phyloP scores from a whole-genome alignment of 1,284 basidiomycete species.

The Peniophora sp. region DNA sequence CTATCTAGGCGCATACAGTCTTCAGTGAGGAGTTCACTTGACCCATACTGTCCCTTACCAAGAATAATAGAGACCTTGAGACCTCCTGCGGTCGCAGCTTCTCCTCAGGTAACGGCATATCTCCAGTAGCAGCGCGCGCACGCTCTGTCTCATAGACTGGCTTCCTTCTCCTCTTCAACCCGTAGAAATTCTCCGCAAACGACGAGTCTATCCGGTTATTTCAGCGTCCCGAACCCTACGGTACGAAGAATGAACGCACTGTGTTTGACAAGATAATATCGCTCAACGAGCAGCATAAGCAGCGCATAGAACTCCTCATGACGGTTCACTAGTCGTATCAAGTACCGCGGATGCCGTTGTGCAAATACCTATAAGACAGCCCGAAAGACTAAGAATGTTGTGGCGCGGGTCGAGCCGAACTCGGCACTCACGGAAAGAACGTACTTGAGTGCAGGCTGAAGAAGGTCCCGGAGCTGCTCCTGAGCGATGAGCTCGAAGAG shows the following conservation, averaged over 20 bases:
- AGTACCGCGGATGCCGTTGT: constrained; percentile 89
- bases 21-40: background rate
- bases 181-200: constrained; percentile 92
- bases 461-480: constrained; percentile 86
- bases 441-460: constrained; percentile 95
- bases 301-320: constrained; percentile 95
- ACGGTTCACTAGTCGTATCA: constrained; percentile 84
- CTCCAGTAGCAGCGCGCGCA: constrained; percentile 58
- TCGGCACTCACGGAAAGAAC: constrained; percentile 68
- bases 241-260: constrained; percentile 38
- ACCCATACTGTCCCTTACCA: constrained; percentile 40
- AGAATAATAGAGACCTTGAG: constrained; percentile 66
- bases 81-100: constrained; percentile 57
- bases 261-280: constrained; percentile 81
- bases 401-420: background rate
- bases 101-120: constrained; percentile 50
- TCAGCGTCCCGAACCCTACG: background rate
- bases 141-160: constrained; percentile 64
- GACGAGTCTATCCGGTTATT: constrained; percentile 55
- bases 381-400: constrained; percentile 3
- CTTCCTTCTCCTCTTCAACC: constrained; percentile 69
- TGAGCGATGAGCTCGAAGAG: constrained; percentile 95
- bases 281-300: constrained; percentile 85
- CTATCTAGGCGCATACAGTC: constrained; percentile 50
- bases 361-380: constrained; percentile 74